These are phyloP conservation scores for Pittosporum tobira DNA, from an alignment of 129 eudicot species.

Conservation along the genomic window DNA sequence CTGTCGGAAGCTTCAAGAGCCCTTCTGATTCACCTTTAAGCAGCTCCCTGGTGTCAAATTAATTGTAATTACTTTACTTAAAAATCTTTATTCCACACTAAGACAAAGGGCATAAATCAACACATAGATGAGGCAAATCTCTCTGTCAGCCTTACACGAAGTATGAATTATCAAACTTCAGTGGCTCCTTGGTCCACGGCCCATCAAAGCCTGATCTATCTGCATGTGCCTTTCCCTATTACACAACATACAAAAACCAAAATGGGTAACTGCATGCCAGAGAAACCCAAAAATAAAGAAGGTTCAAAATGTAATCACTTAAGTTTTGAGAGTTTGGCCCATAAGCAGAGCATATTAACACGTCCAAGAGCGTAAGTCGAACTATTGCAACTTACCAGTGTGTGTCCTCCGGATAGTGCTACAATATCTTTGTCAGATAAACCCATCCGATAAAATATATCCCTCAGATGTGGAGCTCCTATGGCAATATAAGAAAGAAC, in stretches of 20 bases:
- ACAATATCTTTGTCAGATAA: constrained; percentile 89
- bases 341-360: no score
- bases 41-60: constrained; percentile 60
- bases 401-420: constrained; percentile 94
- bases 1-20: constrained; percentile 81
- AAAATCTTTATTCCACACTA: not conserved
- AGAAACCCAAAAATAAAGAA: constrained; percentile 4
- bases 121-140: not conserved
- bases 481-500: constrained; percentile 10
- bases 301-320: not conserved
- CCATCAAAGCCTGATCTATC: constrained; percentile 98
- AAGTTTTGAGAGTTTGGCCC: constrained; percentile 1
- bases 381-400: constrained; percentile 55
- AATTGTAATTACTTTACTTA: not conserved
- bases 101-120: not conserved
- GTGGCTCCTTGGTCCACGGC: constrained; percentile 90
- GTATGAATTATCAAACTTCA: constrained; percentile 83
- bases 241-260: constrained; percentile 9
- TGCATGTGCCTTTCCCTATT: constrained; percentile 89
- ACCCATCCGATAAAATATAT: constrained; percentile 87
- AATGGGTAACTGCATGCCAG: constrained; percentile 5
- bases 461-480: constrained; percentile 87
- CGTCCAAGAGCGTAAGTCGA: constrained; percentile 7
- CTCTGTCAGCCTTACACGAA: constrained; percentile 49
- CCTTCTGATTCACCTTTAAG: constrained; percentile 86